Evolutionary conservation across 768 basidiomycete species (phyloP), one percentile per base, ranked within the genome.

Genomic region (Polyporus arcularius): DNA sequence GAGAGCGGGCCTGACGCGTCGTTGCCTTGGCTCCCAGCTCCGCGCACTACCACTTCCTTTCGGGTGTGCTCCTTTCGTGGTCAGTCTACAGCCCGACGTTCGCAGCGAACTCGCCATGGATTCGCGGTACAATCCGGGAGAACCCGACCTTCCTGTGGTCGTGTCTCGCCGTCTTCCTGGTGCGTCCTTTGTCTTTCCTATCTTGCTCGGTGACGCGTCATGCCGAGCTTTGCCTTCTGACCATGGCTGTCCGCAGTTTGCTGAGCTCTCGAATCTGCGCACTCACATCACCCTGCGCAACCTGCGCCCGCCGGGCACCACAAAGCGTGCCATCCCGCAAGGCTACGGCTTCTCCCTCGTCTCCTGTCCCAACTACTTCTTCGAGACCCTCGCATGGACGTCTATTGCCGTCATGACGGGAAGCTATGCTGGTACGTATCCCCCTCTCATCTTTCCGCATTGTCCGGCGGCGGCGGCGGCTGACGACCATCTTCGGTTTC

Each of bases 341-440:
- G 96, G 97, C 28, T 96, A 94, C 65, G 96, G 95, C 6, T 99
- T 98, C 77, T 79, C 85, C 55, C 75, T 84, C n/a, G 82, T 96
- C 42, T 90, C 92, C 6, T 90, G 84, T 78, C 94, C 96, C 15
- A 98, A 99, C 74, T 99, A 99, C 77, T 87, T 92, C 71, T 98
- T 96, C 69, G 97, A 99, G 76, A 81, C 77, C 8, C 61, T 96
- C 28, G 88, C 78, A 0, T 97, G 96, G 92, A 68, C 79, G 4
- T 78, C 82, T 15, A 80, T 97, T 52, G 81, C 81, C 26, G 78
- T 79, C 21, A 87, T 98, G 86, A 94, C 94, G 2, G 84, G 87
- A 32, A 91, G 88, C 68, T 77, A 83, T 65, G 84, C 83, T 45
- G 84, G 94, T 93, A 69, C 53, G 89, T 79, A 47, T n/a, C 30